These are phyloP conservation scores for Tetracladium maxilliforme DNA, from an alignment of 2,329 filamentous ascomycete genomes.

Conservation along the genomic window DNA sequence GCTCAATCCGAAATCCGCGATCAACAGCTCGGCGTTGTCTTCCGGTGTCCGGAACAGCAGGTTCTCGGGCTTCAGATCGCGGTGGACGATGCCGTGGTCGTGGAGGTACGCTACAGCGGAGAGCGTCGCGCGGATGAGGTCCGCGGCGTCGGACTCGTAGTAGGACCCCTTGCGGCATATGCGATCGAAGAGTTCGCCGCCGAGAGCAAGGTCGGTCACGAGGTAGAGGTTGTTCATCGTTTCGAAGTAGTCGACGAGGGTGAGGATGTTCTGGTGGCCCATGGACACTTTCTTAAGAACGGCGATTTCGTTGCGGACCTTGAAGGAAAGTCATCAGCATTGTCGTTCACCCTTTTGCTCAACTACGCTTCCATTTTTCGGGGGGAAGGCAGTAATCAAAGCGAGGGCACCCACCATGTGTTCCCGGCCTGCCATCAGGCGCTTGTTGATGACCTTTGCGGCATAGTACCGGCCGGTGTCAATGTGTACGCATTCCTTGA, in stretches of 20 bases:
- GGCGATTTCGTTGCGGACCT: slow-evolving; percentile 96
- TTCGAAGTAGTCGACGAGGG: slow-evolving; percentile 97
- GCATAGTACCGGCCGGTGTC: slow-evolving; percentile 97
- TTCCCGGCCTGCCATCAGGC: slow-evolving; percentile 90
- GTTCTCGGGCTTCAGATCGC: slow-evolving; percentile 95
- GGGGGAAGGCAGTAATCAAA: neutral
- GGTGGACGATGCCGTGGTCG: slow-evolving; percentile 96
- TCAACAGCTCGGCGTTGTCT: slow-evolving; percentile 91
- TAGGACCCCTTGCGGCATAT: slow-evolving; percentile 98
- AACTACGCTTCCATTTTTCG: neutral
- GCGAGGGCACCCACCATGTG: slow-evolving; percentile 61
- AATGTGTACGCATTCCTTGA: slow-evolving; percentile 98
- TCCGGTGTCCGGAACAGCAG: slow-evolving; percentile 92
- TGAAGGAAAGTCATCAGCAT: slow-evolving; percentile 1
- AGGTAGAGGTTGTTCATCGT: slow-evolving; percentile 99
- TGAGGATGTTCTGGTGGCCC: slow-evolving; percentile 96
- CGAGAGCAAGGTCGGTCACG: slow-evolving; percentile 89
- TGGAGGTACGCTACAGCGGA: slow-evolving; percentile 98
- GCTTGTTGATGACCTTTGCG: slow-evolving; percentile 98
- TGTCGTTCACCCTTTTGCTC: neutral
- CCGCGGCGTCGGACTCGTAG: slow-evolving; percentile 92
- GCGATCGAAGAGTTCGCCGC: slow-evolving; percentile 93
- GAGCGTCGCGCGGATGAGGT: slow-evolving; percentile 85
- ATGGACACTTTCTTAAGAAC: slow-evolving; percentile 97
- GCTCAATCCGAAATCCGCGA: slow-evolving; percentile 90